These are phyloP conservation scores for Clonostachys byssicola DNA, from an alignment of 2,329 filamentous ascomycete species.

Conservation along the genomic window DNA sequence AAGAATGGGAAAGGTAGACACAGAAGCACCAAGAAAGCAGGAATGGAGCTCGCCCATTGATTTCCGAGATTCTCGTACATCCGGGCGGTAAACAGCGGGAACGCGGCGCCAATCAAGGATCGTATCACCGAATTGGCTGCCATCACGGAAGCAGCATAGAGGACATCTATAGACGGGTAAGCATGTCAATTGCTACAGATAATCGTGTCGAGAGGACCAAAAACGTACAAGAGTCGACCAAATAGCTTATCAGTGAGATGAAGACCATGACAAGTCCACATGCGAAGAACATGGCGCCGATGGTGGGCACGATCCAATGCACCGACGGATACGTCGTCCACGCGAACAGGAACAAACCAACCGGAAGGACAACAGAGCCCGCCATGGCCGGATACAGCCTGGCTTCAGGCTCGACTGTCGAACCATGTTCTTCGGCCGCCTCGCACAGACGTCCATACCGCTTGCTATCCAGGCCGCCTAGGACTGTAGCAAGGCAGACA, in stretches of 20 bases:
- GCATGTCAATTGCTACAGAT: too few species aligned
- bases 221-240: constrained; percentile 55
- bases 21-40: constrained; percentile 62
- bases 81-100: constrained; percentile 59
- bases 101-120: constrained; percentile 61
- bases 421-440: constrained; percentile 21
- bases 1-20: constrained; percentile 56
- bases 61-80: constrained; percentile 53
- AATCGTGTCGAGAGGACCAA: too few species aligned
- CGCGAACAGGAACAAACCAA: constrained; percentile 83
- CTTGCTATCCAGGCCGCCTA: constrained; percentile 61
- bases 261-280: constrained; percentile 57
- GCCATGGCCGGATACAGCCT: constrained; percentile 71
- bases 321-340: constrained; percentile 76
- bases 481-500: constrained; percentile 57
- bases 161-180: constrained; percentile 23
- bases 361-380: constrained; percentile 74
- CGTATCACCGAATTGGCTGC: constrained; percentile 66
- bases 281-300: constrained; percentile 53
- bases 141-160: constrained; percentile 66
- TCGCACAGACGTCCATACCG: constrained; percentile 57
- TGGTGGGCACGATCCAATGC: constrained; percentile 73
- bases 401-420: constrained; percentile 72
- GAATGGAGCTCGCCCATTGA: constrained; percentile 66
- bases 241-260: constrained; percentile 54